A percentile compares a stretch with the other conserved stretches of the same genome.
Evolutionary conservation across 2,329 filamentous ascomycete genomes (phyloP).

Genomic region (Microsporum ferrugineum): DNA sequence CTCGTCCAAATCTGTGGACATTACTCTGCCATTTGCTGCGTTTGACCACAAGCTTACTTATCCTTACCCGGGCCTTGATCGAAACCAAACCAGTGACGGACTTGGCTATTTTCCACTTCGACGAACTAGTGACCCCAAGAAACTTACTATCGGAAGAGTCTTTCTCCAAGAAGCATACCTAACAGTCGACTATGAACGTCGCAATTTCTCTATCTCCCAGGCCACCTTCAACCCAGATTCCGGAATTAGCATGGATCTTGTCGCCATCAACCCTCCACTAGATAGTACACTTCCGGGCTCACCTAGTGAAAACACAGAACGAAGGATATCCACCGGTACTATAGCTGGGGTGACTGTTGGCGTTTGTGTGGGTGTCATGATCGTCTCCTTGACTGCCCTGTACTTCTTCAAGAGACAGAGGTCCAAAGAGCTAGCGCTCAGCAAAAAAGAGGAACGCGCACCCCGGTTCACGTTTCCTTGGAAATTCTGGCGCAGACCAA

Average conservation of each 20-base stretch:
- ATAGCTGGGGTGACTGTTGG: constrained; percentile 11
- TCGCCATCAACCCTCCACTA: constrained; percentile 18
- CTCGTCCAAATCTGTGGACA: constrained; percentile 20
- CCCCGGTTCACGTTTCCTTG: constrained; percentile 3
- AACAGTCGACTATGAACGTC: constrained; percentile 28
- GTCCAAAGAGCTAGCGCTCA: background rate
- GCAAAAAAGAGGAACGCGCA: background rate
- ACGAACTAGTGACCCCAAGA: constrained; percentile 22
- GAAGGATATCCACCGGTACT: constrained; percentile 5
- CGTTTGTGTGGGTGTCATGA: background rate
- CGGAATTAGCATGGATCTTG: constrained; percentile 12
- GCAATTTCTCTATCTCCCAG: constrained; percentile 27
- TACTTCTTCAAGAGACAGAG: constrained; percentile 3
- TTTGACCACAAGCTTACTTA: constrained; percentile 29
- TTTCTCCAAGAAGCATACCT: constrained; percentile 35
- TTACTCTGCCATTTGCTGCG: constrained; percentile 30
- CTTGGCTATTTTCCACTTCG: constrained; percentile 32
- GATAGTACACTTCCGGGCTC: constrained; percentile 9
- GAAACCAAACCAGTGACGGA: constrained; percentile 16
- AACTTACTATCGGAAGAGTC: constrained; percentile 30
- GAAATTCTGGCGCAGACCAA: constrained; percentile 10
- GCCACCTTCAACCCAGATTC: constrained; percentile 21
- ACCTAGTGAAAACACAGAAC: constrained; percentile 2
- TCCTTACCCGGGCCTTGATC: constrained; percentile 24
- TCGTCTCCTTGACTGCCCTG: constrained; percentile 9